Evolutionary conservation across 768 basidiomycete species (phyloP), one percentile per base, ranked within the genome.

Genomic region (Tricholoma flavovirens): DNA sequence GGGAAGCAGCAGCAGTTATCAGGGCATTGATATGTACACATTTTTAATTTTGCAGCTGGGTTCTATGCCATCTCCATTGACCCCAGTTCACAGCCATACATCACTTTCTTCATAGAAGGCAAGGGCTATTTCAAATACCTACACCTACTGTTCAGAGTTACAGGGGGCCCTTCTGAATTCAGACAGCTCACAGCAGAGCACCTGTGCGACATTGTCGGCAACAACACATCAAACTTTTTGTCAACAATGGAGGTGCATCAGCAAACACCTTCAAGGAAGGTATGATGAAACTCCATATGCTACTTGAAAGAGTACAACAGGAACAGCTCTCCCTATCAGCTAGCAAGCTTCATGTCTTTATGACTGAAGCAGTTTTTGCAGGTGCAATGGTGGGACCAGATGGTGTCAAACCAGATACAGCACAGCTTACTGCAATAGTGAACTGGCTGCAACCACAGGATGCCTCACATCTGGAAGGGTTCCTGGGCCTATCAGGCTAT

Each of bases 161-260:
- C n/a, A n/a, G n/a, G n/a, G n/a, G n/a, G n/a, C n/a, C n/a, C n/a
- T n/a, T n/a, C n/a, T n/a, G n/a, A n/a, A n/a, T n/a, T n/a, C n/a
- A n/a, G n/a, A n/a, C n/a, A n/a, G n/a, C n/a, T n/a, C n/a, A n/a
- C n/a, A n/a, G 50, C 73, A 72, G 0, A 17, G 61, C 1, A 76
- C 75, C 0, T 76, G 70, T 51, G 72, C 71, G 30, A 49, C 54
- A 12, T 76, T 71, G 30, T 26, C 24, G 0, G 21, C 62, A 0
- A 74, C 78, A 69, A 76, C 73, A 0, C 11, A 40, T 75, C 11
- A 70, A 76, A 53, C 58, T 73, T 12, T 77, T 76, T 42, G 73
- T 79, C 0, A 73, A 79, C 48, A 72, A 79, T 55, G 68, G 73
- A 0, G 71, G 65, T 74, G 75, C 45, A n/a, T n/a, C n/a, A n/a